A percentile compares a stretch with the other conserved stretches of the same genome.
These are phyloP conservation scores for Flueggea neowawraea DNA, from an alignment of 441 rosid species.

Conservation along the genomic window DNA sequence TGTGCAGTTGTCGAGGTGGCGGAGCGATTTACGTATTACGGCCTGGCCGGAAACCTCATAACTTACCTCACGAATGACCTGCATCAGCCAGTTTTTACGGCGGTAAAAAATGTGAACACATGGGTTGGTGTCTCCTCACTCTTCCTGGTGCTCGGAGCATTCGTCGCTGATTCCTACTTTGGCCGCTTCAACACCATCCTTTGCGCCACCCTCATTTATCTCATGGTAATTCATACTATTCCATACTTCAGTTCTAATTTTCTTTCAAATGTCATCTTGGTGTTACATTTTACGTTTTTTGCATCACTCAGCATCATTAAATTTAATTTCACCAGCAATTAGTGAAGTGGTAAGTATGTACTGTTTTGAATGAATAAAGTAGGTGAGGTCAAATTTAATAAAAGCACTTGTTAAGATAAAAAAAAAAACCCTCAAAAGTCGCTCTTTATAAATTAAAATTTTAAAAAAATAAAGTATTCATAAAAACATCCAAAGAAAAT, in stretches of 20 bases:
- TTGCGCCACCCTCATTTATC: slow-evolving; percentile 49
- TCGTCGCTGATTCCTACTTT: slow-evolving; percentile 74
- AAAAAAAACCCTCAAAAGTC: no score
- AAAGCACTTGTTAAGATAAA: no score
- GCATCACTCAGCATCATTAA: no score
- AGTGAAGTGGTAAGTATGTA: no score
- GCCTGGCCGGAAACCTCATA: slow-evolving; percentile 72
- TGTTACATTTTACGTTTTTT: no score
- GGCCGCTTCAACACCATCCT: slow-evolving; percentile 90
- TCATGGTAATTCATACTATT: slow-evolving; percentile 28
- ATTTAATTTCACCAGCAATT: no score
- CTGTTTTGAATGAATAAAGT: no score
- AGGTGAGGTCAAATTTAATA: no score
- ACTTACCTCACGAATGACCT: slow-evolving; percentile 63
- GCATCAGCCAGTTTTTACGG: slow-evolving; percentile 42
- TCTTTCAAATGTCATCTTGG: not conserved
- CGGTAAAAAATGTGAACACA: slow-evolving; percentile 64
- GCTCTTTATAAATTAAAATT: no score
- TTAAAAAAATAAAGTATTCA: no score
- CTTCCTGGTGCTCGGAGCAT: slow-evolving; percentile 73
- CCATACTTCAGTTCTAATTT: not conserved
- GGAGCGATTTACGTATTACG: slow-evolving; percentile 76
- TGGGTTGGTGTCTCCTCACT: slow-evolving; percentile 79
- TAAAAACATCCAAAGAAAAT: no score
- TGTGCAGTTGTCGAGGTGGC: slow-evolving; percentile 72